Conservation (phyloP, 1,139 yeast species). For the Zygoascus sp. region DNA sequence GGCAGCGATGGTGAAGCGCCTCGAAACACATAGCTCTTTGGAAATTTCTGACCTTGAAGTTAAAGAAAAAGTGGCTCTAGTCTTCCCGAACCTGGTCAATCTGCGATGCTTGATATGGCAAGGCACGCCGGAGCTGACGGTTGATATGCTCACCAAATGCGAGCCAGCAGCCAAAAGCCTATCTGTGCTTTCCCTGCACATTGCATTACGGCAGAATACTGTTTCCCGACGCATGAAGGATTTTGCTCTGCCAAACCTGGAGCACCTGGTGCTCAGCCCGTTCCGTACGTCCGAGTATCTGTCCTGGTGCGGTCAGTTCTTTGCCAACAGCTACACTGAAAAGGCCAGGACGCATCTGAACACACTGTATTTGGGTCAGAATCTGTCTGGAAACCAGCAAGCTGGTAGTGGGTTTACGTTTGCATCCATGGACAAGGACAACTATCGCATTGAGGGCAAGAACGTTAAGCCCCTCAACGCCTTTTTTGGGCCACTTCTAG, state of each 20-base stretch:
- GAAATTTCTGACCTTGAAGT: conserved; percentile 27
- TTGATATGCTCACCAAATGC: conserved; percentile 17
- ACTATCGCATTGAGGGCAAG: conserved; percentile 14
- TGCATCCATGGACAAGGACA: conserved; percentile 20
- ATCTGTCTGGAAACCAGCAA: conserved; percentile 17
- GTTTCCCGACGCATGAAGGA: conserved; percentile 14
- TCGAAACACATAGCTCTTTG: conserved; percentile 24
- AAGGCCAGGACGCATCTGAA: conserved; percentile 7
- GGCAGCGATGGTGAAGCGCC: conserved; percentile 20
- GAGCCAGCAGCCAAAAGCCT: conserved; percentile 13
- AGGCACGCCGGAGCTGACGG: conserved; percentile 24
- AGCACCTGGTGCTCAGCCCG: conserved; percentile 22
- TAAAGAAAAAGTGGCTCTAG: conserved; percentile 15
- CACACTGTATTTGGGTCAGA: conserved; percentile 21
- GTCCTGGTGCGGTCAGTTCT: conserved; percentile 18
- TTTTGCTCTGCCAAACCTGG: conserved; percentile 18
- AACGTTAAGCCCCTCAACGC: conserved; percentile 12
- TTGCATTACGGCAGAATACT: conserved; percentile 21
- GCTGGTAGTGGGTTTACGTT: conserved; percentile 26
- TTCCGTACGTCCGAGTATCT: conserved; percentile 19
- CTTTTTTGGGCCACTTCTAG: conserved; percentile 19
- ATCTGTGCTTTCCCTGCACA: conserved; percentile 18
- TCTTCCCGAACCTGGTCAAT: conserved; percentile 21
- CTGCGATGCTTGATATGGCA: conserved; percentile 23
- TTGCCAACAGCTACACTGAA: conserved; percentile 17